Base-by-base conservation (phyloP, 495 filamentous ascomycete genomes). In the Delitschia confertaspora region DNA sequence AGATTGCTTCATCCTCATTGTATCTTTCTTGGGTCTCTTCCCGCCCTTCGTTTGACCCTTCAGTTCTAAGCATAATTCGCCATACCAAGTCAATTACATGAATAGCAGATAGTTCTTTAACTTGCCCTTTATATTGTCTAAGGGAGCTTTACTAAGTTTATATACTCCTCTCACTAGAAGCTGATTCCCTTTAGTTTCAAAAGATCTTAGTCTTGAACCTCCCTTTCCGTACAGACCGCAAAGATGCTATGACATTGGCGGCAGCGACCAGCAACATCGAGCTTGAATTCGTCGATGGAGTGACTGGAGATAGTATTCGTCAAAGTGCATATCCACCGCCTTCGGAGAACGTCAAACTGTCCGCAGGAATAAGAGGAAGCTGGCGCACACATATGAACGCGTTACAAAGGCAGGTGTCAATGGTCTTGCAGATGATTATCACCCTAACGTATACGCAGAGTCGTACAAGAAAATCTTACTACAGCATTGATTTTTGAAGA, bases 311-410 rank as follows among this genome's bases (percentile, higher is more conserved):
- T 11, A 44, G 40, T 22, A 47, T 55, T 14, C 9, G 20, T 8
- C 16, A 50, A 14, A 55, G 33, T 11, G 46, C 46, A 8, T 55
- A 55, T 33, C 51, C 46, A 9, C 51, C 42, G 25, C 45, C 45
- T 17, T 13, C 38, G 8, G 42, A 47, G 30, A 50, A 53, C 17
- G 37, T 53, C 32, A 47, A 42, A 22, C 49, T 53, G 9, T 11
- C 24, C 2, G 21, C 11, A 5, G 51, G 51, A 5, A 54, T 49
- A 6, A 50, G 29, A 38, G 51, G 51, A 3, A 43, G 41, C 19
- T 55, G 51, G 51, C 22, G 51, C 17, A 48, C 46, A 3, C 51
- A 55, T 24, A 55, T 55, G 51, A 51, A 55, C 24, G 47, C 47
- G 3, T 25, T 50, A 2, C 51, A 51, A 26, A 41, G 43, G 46